A percentile compares a stretch with the other conserved stretches of the same genome.
Evolutionary conservation across 345 rosid species (phyloP).

Genomic region (Lepidium sativum): DNA sequence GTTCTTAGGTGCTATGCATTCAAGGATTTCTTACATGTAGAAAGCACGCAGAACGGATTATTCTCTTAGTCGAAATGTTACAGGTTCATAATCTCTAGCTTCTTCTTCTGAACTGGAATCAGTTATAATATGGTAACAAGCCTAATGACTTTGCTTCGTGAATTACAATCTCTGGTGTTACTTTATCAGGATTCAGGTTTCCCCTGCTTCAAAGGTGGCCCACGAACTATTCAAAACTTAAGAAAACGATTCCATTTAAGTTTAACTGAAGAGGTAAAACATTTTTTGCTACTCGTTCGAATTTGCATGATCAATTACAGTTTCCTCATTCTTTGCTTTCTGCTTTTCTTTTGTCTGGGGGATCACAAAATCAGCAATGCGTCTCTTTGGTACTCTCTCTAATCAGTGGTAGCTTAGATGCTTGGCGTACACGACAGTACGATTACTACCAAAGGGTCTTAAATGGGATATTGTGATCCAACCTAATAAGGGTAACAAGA

Average conservation of each 20-base stretch:
- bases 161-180: constrained; percentile 8
- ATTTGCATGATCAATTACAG: background rate
- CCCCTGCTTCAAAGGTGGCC: constrained; percentile 99
- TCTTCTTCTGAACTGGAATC: background rate
- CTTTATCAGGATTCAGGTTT: constrained; percentile 82
- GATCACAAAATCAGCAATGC: constrained; percentile 63
- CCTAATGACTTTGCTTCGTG: background rate
- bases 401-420: constrained; percentile 98
- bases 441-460: constrained; percentile 96
- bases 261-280: constrained; percentile 88
- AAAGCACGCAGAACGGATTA: constrained; percentile 93
- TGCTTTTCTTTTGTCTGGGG: background rate
- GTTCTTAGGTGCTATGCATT: constrained; percentile 78
- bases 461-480: constrained; percentile 83
- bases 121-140: background rate
- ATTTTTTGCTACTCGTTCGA: background rate
- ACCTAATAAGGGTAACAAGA: background rate
- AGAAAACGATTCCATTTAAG: constrained; percentile 92
- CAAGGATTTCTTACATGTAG: constrained; percentile 98
- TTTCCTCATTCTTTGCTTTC: background rate
- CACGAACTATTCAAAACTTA: constrained; percentile 83
- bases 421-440: constrained; percentile 97
- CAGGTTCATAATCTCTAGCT: constrained; percentile 47
- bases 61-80: constrained; percentile 97
- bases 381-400: constrained; percentile 97